Percentiles rank a stretch among this genome's conserved stretches.
These are phyloP conservation scores for Fusarium sp. DNA, from an alignment of 2,329 filamentous ascomycete genomes.

Conservation along the genomic window DNA sequence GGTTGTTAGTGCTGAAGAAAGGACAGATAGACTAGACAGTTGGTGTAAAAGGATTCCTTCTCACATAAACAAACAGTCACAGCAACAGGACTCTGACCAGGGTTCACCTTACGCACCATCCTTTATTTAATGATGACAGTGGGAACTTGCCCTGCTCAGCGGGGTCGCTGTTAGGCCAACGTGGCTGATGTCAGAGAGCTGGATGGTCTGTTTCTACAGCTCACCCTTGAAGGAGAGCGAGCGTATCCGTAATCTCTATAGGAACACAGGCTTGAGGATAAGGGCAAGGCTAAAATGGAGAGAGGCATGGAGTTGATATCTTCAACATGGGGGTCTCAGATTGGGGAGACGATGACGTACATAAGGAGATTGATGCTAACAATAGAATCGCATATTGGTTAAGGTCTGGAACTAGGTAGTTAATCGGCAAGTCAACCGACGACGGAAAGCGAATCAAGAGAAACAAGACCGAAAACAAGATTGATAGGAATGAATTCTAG, in stretches of 20 bases:
- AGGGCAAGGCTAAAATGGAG: not conserved
- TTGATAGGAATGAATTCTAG: constrained; percentile 1
- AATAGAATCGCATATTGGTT: constrained; percentile 17
- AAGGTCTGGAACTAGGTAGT: not conserved
- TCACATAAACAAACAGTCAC: constrained; percentile 16
- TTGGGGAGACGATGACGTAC: constrained; percentile 10
- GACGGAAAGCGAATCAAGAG: not conserved
- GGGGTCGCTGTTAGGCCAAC: constrained; percentile 25
- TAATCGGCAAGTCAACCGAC: not conserved
- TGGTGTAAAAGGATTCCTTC: not conserved
- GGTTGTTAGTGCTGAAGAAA: not conserved
- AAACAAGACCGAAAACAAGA: constrained; percentile 5
- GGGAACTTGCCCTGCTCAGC: constrained; percentile 34
- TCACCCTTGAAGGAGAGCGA: not conserved
- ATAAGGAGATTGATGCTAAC: constrained; percentile 11
- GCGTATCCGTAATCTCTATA: not conserved
- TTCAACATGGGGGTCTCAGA: constrained; percentile 3
- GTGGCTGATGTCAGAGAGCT: constrained; percentile 44
- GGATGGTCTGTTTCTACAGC: constrained; percentile 32
- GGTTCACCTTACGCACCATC: constrained; percentile 21
- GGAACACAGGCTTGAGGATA: not conserved
- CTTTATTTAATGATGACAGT: constrained; percentile 25
- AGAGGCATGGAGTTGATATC: not conserved
- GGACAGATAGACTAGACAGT: not conserved
- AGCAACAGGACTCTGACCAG: constrained; percentile 3